Percentiles rank a stretch among this genome's conserved stretches.
phyloP scores from a whole-genome alignment of 2,329 filamentous ascomycete genomes.

The Exophiala lecanii-corni region DNA sequence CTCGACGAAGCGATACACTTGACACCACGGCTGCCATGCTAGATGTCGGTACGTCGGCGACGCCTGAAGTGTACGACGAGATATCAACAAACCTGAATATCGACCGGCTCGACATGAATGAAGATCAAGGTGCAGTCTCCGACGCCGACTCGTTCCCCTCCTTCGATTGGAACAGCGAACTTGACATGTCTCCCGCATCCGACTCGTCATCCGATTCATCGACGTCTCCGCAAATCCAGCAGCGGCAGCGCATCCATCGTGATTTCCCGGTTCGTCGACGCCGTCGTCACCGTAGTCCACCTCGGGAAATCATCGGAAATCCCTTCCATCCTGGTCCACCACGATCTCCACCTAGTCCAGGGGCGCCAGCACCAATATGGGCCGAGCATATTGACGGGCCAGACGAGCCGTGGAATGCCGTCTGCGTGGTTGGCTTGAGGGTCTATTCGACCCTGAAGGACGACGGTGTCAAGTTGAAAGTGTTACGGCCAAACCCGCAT shows the following conservation, averaged over 20 bases:
- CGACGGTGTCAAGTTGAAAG: slow-evolving; percentile 13
- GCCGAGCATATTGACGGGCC: slow-evolving; percentile 18
- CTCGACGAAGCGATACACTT: slow-evolving; percentile 15
- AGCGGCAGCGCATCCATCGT: neutral
- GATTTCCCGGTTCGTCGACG: neutral
- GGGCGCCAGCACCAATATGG: no score
- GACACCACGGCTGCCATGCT: slow-evolving; percentile 15
- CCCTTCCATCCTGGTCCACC: no score
- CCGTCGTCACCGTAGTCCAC: neutral
- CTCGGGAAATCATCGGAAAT: neutral
- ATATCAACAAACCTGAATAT: slow-evolving; percentile 1
- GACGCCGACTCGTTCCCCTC: slow-evolving; percentile 36
- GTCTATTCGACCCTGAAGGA: slow-evolving; percentile 44
- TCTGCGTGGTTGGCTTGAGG: slow-evolving; percentile 55
- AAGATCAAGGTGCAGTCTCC: slow-evolving; percentile 23
- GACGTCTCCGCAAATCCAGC: neutral
- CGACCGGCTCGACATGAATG: slow-evolving; percentile 1
- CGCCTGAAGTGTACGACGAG: neutral
- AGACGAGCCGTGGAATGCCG: slow-evolving; percentile 54
- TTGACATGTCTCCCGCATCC: slow-evolving; percentile 37
- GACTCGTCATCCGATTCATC: slow-evolving; percentile 9
- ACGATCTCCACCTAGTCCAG: no score
- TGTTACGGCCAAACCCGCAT: slow-evolving; percentile 6
- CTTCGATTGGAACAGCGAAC: slow-evolving; percentile 41
- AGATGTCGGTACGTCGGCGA: slow-evolving; percentile 3